These are phyloP conservation scores for Trichoderma semiorbis DNA, from an alignment of 2,329 filamentous ascomycete genomes.

Conservation along the genomic window DNA sequence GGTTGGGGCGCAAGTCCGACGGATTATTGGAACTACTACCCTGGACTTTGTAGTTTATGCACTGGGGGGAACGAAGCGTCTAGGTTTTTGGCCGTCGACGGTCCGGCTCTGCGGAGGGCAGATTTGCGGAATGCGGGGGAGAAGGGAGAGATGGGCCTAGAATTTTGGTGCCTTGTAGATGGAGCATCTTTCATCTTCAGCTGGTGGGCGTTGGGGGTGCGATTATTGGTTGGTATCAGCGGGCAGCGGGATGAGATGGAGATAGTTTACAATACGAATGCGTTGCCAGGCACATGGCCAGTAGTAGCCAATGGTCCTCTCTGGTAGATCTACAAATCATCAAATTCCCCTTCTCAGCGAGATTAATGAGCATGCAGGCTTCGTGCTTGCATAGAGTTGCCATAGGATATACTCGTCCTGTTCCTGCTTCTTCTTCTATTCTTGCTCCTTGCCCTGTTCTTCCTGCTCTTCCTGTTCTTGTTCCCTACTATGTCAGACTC, in stretches of 20 bases:
- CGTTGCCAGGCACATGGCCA: neutral
- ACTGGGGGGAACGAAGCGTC: neutral
- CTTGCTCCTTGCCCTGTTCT: neutral
- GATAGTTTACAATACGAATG: neutral
- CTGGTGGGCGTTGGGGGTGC: neutral
- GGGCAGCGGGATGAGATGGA: neutral
- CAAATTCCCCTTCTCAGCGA: neutral
- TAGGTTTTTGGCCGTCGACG: neutral
- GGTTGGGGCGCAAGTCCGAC: neutral
- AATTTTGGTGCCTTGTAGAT: neutral
- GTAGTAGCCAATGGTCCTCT: neutral
- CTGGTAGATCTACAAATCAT: neutral
- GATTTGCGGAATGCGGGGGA: slow-evolving; percentile 5
- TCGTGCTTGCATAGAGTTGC: neutral
- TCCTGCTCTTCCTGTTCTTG: neutral
- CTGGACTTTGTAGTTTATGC: neutral
- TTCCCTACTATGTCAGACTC: neutral
- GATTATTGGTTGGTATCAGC: neutral
- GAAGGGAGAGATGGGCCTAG: neutral
- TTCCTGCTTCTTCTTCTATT: neutral
- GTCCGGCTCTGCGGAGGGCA: slow-evolving; percentile 5
- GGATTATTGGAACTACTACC: neutral
- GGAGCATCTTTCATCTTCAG: neutral
- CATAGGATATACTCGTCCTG: neutral
- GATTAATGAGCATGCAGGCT: neutral